Evolutionary conservation across 805 yeast species (phyloP).

Genomic region (Saccharomycopsis amapae): DNA sequence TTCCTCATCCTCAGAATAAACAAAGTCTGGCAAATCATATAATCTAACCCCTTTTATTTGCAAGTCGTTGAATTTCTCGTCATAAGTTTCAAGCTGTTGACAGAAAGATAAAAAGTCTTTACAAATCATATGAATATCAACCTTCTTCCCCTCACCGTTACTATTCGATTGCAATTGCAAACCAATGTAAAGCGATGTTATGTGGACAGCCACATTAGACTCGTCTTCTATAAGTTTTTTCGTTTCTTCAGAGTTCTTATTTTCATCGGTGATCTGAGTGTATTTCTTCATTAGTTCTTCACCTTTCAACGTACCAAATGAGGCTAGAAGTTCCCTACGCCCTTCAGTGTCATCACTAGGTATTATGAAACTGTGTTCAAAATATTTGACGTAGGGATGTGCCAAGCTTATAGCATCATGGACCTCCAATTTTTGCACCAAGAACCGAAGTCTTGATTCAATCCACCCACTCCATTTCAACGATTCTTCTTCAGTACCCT

Average conservation of each 20-base stretch:
- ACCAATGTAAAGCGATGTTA: constrained; percentile 75
- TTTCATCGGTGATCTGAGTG: constrained; percentile 31
- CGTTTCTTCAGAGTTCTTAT: constrained; percentile 31
- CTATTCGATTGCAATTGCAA: constrained; percentile 36
- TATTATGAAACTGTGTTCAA: constrained; percentile 44
- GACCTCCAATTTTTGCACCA: constrained; percentile 79
- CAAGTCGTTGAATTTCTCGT: constrained; percentile 45
- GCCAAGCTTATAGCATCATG: constrained; percentile 72
- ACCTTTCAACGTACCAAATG: constrained; percentile 55
- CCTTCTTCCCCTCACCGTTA: constrained; percentile 49
- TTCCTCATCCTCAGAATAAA: constrained; percentile 65
- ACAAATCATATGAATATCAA: constrained; percentile 86
- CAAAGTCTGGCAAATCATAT: constrained; percentile 78
- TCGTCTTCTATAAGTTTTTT: constrained; percentile 19
- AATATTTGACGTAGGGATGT: constrained; percentile 82
- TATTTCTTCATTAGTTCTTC: constrained; percentile 37
- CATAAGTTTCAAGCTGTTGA: constrained; percentile 62
- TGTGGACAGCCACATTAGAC: constrained; percentile 13
- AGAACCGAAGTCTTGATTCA: constrained; percentile 74
- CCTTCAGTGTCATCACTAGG: constrained; percentile 44
- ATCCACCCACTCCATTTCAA: constrained; percentile 89
- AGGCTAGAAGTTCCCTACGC: constrained; percentile 47
- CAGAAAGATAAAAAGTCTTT: constrained; percentile 80
- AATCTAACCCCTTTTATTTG: constrained; percentile 67
- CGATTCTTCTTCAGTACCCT: constrained; percentile 72